phyloP scores from a whole-genome alignment of 495 filamentous ascomycete genomes.

The Penicillium diatomitis region DNA sequence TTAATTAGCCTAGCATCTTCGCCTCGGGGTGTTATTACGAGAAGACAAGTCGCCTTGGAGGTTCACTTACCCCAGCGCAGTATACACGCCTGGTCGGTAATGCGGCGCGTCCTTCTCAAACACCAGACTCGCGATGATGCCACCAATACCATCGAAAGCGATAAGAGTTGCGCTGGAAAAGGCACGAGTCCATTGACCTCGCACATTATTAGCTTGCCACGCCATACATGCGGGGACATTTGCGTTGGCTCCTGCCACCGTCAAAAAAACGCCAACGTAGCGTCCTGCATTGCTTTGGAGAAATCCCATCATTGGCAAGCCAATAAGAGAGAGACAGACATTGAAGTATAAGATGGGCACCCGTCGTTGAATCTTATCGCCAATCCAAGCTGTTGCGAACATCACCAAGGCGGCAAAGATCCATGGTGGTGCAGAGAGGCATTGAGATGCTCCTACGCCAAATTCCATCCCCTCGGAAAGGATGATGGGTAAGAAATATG shows the following conservation, averaged over 20 bases:
- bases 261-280: constrained; percentile 54
- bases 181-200: constrained; percentile 51
- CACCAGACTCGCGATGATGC: constrained; percentile 41
- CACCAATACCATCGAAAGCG: constrained; percentile 43
- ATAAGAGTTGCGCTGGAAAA: constrained; percentile 41
- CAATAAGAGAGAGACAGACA: constrained; percentile 27
- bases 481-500: constrained; percentile 54
- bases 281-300: constrained; percentile 21
- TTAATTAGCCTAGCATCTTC: neutral
- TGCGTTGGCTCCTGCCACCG: constrained; percentile 41
- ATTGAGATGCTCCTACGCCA: constrained; percentile 38
- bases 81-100: constrained; percentile 14
- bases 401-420: constrained; percentile 44
- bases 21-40: neutral
- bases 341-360: constrained; percentile 46
- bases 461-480: constrained; percentile 34
- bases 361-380: constrained; percentile 44
- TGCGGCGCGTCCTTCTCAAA: constrained; percentile 39
- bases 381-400: constrained; percentile 34
- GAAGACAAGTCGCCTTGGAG: neutral
- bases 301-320: constrained; percentile 40
- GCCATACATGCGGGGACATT: constrained; percentile 43
- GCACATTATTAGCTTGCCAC: constrained; percentile 52
- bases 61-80: neutral
- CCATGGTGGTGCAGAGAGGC: constrained; percentile 50